Conservation (phyloP, 2,329 filamentous ascomycete genomes). For the Sporothrix sp. region DNA sequence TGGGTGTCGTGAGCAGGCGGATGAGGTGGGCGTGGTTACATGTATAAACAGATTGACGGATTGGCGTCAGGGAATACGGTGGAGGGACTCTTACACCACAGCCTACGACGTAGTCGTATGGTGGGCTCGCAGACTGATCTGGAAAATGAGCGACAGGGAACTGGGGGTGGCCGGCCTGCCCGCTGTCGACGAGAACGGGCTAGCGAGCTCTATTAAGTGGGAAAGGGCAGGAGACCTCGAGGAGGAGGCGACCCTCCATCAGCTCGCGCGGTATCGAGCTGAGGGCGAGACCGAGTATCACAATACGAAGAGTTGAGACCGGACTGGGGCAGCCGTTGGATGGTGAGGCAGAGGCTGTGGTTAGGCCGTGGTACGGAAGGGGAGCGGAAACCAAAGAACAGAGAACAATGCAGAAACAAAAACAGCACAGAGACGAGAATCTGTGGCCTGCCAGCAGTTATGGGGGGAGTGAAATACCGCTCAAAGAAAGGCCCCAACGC, state of each 20-base stretch:
- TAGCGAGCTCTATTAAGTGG: neutral
- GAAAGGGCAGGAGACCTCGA: neutral
- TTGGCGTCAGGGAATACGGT: neutral
- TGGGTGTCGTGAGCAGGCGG: neutral
- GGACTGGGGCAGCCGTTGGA: neutral
- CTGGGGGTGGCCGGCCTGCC: neutral
- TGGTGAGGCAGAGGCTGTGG: too few relatives aligned
- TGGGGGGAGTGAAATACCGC: too few relatives aligned
- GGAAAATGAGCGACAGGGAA: too few relatives aligned
- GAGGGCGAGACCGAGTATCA: constrained; percentile 1
- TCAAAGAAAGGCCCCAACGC: too few relatives aligned
- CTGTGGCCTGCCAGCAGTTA: too few relatives aligned
- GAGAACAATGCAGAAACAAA: too few relatives aligned
- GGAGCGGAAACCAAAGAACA: too few relatives aligned
- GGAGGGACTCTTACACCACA: too few relatives aligned
- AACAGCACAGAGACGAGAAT: too few relatives aligned
- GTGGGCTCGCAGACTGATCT: too few relatives aligned
- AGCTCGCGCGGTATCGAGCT: neutral
- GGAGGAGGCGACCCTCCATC: neutral
- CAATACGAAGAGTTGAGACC: constrained; percentile 4
- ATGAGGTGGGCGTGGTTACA: neutral
- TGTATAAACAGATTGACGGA: constrained; percentile 5
- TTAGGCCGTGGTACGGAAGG: too few relatives aligned
- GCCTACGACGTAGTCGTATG: too few relatives aligned
- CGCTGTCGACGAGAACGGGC: neutral